phyloP scores from a whole-genome alignment of 495 filamentous ascomycete genomes.

The Penicillium parvum region DNA sequence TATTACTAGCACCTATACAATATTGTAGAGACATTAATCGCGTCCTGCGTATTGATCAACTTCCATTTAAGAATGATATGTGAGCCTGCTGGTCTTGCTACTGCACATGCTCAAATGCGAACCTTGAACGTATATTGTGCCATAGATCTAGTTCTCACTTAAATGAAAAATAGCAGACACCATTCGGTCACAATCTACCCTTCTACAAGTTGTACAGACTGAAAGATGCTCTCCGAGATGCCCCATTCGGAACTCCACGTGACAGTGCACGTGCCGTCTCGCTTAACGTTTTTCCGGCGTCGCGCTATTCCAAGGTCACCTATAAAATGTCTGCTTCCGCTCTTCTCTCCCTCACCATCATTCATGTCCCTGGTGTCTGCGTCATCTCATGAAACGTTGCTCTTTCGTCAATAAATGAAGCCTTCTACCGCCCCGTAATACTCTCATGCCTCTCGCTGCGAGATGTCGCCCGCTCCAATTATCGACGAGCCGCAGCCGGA shows the following conservation, averaged over 20 bases:
- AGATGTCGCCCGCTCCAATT: conserved; percentile 40
- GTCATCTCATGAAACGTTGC: conserved; percentile 8
- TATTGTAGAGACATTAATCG: too few species aligned
- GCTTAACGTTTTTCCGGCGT: conserved; percentile 36
- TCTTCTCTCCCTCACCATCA: conserved; percentile 10
- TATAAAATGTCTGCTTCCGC: conserved; percentile 19
- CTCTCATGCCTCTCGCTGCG: conserved; percentile 7
- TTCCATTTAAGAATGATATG: too few species aligned
- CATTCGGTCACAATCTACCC: too few species aligned
- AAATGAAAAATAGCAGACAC: too few species aligned
- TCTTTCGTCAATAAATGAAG: conserved; percentile 13
- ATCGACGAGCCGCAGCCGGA: conserved; percentile 31
- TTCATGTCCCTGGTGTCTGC: conserved; percentile 12
- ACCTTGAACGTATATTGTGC: too few species aligned
- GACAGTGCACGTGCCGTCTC: conserved; percentile 36
- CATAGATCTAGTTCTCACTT: too few species aligned
- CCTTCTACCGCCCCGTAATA: conserved; percentile 19
- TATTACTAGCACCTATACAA: too few species aligned
- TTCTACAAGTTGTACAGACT: too few species aligned
- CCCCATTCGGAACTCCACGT: conserved; percentile 18
- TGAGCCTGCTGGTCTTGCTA: too few species aligned
- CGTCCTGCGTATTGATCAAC: too few species aligned
- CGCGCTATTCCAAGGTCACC: conserved; percentile 2
- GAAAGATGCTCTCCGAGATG: too few species aligned
- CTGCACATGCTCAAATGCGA: too few species aligned